Evolutionary conservation across 2,329 filamentous ascomycete genomes (phyloP).

Genomic region (Cordyceps militaris): DNA sequence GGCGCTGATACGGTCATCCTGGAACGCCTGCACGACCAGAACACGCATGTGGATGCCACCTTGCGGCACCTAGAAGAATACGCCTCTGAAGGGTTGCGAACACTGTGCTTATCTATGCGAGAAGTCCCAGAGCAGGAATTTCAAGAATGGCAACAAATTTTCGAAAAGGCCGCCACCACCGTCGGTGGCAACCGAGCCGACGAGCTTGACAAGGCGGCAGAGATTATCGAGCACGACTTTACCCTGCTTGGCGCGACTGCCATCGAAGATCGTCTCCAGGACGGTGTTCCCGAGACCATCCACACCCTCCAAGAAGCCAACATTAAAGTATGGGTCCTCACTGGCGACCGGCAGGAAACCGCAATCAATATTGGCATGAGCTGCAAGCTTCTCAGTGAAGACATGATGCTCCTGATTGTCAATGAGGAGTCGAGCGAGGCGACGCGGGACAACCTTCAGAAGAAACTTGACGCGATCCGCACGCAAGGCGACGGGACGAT

Average conservation of each 20-base stretch:
- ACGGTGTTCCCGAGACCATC: conserved; percentile 96
- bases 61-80: conserved; percentile 97
- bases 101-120: conserved; percentile 88
- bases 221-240: conserved; percentile 89
- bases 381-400: conserved; percentile 95
- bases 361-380: conserved; percentile 99
- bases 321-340: conserved; percentile 98
- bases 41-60: conserved; percentile 82
- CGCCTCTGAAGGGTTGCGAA: conserved; percentile 89
- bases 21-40: conserved; percentile 76
- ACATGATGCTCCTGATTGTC: conserved; percentile 95
- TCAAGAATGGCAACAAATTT: conserved; percentile 78
- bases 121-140: conserved; percentile 88
- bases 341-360: conserved; percentile 94
- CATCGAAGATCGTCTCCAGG: conserved; percentile 94
- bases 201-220: conserved; percentile 92
- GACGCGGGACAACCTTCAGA: conserved; percentile 82
- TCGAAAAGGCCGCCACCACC: conserved; percentile 80
- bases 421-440: conserved; percentile 78
- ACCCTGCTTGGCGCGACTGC: conserved; percentile 89
- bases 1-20: conserved; percentile 96
- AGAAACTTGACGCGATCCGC: conserved; percentile 86
- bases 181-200: conserved; percentile 88
- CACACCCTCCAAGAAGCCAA: conserved; percentile 93
- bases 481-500: conserved; percentile 71